A percentile compares a stretch with the other conserved stretches of the same genome.
Conservation (phyloP, 306 rosid species). For the Lupinus albus region DNA sequence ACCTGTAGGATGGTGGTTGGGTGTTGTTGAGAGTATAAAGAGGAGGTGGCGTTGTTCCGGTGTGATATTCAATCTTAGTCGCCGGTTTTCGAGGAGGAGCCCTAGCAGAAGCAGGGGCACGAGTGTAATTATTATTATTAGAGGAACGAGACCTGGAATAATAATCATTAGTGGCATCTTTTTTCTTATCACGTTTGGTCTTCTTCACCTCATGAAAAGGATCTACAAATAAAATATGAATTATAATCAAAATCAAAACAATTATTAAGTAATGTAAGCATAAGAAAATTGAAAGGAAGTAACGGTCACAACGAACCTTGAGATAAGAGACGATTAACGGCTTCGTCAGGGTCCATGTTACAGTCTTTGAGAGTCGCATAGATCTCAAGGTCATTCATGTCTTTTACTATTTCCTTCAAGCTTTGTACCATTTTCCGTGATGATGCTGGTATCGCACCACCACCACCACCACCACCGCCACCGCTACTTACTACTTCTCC, state of each 20-base stretch:
- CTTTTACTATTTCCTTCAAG: constrained; percentile 84
- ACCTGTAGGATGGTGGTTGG: constrained; percentile 41
- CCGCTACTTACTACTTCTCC: too few species aligned
- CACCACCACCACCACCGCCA: too few species aligned
- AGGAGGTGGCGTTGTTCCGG: constrained; percentile 67
- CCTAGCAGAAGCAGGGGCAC: constrained; percentile 58
- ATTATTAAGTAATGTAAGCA: too few species aligned
- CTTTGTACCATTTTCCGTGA: constrained; percentile 92
- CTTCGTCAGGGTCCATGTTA: constrained; percentile 99
- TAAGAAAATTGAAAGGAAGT: too few species aligned
- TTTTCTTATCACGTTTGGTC: constrained; percentile 98
- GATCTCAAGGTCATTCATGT: constrained; percentile 94
- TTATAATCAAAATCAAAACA: too few species aligned
- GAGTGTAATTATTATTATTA: constrained; percentile 19
- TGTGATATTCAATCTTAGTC: constrained; percentile 85
- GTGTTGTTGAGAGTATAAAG: constrained; percentile 39
- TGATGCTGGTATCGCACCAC: constrained; percentile 63
- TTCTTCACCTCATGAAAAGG: constrained; percentile 99
- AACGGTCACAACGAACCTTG: constrained; percentile 52
- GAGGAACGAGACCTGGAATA: constrained; percentile 62
- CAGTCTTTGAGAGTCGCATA: constrained; percentile 88
- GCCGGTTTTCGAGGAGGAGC: constrained; percentile 60
- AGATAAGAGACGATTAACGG: constrained; percentile 94
- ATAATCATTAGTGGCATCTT: constrained; percentile 37
- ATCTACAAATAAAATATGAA: constrained; percentile 50